Conservation (phyloP, 352 stramenopile species). For the Globisporangium polare region DNA sequence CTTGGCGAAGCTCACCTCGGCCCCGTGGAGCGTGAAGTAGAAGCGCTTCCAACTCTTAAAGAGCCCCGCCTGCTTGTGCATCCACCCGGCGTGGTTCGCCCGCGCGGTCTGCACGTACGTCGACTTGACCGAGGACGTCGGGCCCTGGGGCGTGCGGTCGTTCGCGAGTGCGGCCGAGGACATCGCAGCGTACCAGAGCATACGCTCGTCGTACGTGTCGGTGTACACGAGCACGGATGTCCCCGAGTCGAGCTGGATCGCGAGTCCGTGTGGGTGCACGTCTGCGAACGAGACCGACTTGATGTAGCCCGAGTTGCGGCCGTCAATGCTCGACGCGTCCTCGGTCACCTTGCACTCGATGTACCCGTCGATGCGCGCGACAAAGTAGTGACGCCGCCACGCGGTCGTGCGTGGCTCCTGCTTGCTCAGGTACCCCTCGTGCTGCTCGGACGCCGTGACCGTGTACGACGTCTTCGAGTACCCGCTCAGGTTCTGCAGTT, state of each 20-base stretch:
- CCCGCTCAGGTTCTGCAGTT: constrained; percentile 38
- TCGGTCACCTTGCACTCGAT: constrained; percentile 60
- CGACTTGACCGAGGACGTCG: constrained; percentile 55
- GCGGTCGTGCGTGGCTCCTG: constrained; percentile 44
- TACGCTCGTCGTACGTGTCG: constrained; percentile 76
- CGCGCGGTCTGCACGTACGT: constrained; percentile 71
- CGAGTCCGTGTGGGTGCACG: constrained; percentile 61
- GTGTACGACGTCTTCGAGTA: constrained; percentile 74
- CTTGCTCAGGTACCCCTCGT: constrained; percentile 67
- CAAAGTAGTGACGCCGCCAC: constrained; percentile 62
- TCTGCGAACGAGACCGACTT: constrained; percentile 68
- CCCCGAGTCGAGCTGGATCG: constrained; percentile 65
- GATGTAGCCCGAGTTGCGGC: constrained; percentile 59
- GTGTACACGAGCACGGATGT: constrained; percentile 68
- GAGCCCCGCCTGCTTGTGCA: constrained; percentile 70
- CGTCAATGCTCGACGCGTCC: constrained; percentile 30
- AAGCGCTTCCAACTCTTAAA: constrained; percentile 83
- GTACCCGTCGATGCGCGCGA: constrained; percentile 66
- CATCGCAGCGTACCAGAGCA: constrained; percentile 80
- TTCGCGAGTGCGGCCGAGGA: constrained; percentile 55
- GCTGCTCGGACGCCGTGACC: constrained; percentile 53
- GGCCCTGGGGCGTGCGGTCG: constrained; percentile 23
- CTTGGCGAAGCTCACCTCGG: constrained; percentile 65
- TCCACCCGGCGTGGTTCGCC: constrained; percentile 74
- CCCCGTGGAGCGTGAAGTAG: constrained; percentile 77